phyloP scores from a whole-genome alignment of 805 yeast species.

The Ogataea pini region DNA sequence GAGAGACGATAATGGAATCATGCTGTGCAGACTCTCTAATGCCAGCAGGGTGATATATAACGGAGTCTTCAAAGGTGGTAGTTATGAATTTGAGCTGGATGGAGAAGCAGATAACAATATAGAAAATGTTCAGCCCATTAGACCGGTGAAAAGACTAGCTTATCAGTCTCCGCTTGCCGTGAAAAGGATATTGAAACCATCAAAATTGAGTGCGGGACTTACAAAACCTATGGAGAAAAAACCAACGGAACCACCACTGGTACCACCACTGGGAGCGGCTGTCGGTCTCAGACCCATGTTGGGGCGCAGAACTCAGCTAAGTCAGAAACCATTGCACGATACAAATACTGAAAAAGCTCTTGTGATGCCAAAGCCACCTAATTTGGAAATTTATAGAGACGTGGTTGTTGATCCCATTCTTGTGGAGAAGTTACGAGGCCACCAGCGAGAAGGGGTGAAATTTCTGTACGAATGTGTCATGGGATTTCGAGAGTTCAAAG shows the following conservation, averaged over 20 bases:
- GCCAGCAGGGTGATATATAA: constrained; percentile 24
- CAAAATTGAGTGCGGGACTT: background rate
- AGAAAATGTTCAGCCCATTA: background rate
- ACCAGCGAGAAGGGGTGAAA: constrained; percentile 80
- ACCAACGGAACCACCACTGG: background rate
- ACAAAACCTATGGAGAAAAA: background rate
- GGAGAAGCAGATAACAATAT: constrained; percentile 35
- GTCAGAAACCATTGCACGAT: constrained; percentile 42
- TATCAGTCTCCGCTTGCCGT: constrained; percentile 4
- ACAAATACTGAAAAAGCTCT: constrained; percentile 39
- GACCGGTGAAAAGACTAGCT: constrained; percentile 19
- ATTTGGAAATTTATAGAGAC: constrained; percentile 26
- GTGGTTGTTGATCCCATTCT: constrained; percentile 65
- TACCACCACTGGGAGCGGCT: too few relatives aligned
- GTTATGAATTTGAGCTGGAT: constrained; percentile 64
- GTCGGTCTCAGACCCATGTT: constrained; percentile 2
- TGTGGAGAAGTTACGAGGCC: constrained; percentile 63
- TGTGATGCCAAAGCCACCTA: constrained; percentile 32
- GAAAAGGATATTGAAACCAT: constrained; percentile 4
- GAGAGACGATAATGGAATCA: constrained; percentile 33
- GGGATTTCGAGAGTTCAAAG: constrained; percentile 56
- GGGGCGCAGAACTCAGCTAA: constrained; percentile 13
- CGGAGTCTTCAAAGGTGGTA: constrained; percentile 50
- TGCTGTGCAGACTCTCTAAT: constrained; percentile 23
- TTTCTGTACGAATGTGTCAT: constrained; percentile 82